phyloP scores from a whole-genome alignment of 192 early-diverging fungal genomes.

The Chytriomyces confervae region DNA sequence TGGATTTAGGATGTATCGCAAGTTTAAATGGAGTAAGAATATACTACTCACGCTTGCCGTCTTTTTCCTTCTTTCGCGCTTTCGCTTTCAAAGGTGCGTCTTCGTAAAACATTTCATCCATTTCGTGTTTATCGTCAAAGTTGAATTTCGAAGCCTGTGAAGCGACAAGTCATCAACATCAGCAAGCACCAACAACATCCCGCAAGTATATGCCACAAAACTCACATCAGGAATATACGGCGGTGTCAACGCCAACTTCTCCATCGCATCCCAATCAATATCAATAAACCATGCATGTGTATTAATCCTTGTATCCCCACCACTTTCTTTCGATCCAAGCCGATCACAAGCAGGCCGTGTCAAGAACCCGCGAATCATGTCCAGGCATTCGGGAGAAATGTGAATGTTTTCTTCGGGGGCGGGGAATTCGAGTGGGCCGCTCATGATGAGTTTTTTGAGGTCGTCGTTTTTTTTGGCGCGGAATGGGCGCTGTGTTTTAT shows the following conservation, averaged over 20 bases:
- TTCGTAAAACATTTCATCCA: conserved; percentile 93
- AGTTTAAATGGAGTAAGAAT: neutral
- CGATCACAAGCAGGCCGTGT: conserved; percentile 75
- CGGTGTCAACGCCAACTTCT: conserved; percentile 43
- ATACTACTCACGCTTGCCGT: neutral
- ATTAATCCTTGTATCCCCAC: conserved; percentile 66
- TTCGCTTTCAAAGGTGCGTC: conserved; percentile 89
- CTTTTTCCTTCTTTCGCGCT: conserved; percentile 60
- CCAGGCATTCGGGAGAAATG: conserved; percentile 30
- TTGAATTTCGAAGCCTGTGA: conserved; percentile 55
- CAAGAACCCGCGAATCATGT: conserved; percentile 59
- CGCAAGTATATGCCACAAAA: conserved; percentile 28
- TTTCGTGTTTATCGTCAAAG: conserved; percentile 96
- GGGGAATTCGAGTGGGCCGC: conserved; percentile 72
- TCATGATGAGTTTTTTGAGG: conserved; percentile 72
- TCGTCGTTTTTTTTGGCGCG: conserved; percentile 75
- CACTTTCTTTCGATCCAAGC: conserved; percentile 75
- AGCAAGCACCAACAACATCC: neutral
- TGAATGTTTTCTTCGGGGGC: conserved; percentile 19
- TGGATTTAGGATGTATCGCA: neutral
- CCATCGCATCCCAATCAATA: conserved; percentile 53
- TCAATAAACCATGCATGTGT: conserved; percentile 50
- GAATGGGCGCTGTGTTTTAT: conserved; percentile 66
- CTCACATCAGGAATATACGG: conserved; percentile 58
- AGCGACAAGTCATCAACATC: neutral